A percentile compares a stretch with the other conserved stretches of the same genome.
Conservation (phyloP, 108 stramenopile species). For the Stephanodiscus triporus region DNA sequence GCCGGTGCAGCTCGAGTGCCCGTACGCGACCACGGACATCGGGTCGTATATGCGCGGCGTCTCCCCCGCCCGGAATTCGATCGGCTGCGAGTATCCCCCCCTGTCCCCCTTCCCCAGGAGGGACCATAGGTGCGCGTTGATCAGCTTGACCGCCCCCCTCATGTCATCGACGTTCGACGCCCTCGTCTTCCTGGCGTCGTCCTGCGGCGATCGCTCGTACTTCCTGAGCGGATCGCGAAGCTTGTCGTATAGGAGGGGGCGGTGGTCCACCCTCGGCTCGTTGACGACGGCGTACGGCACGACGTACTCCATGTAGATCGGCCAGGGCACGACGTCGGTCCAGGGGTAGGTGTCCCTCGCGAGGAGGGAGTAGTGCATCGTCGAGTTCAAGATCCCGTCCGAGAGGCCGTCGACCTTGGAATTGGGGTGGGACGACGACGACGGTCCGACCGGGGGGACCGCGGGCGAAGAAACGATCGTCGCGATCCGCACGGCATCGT, state of each 20-base stretch:
- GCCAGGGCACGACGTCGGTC: conserved; percentile 67
- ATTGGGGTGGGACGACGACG: not conserved
- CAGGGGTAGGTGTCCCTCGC: conserved; percentile 67
- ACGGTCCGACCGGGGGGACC: too few relatives aligned
- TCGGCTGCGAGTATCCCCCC: too few relatives aligned
- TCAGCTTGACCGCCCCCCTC: conserved; percentile 55
- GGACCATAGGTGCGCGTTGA: conserved; percentile 74
- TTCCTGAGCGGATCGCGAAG: conserved; percentile 37
- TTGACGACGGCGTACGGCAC: conserved; percentile 80
- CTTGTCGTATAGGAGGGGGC: conserved; percentile 65
- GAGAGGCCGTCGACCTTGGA: conserved; percentile 65
- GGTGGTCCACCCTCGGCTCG: conserved; percentile 84
- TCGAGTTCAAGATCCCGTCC: conserved; percentile 68
- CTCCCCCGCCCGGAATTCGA: conserved; percentile 65
- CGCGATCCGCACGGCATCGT: too few relatives aligned
- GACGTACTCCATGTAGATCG: conserved; percentile 83
- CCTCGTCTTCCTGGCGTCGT: not conserved
- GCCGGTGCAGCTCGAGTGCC: conserved; percentile 87
- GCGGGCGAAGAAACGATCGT: too few relatives aligned
- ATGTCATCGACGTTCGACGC: not conserved
- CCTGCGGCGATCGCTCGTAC: conserved; percentile 12
- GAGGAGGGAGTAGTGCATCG: conserved; percentile 63
- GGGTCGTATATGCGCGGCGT: conserved; percentile 91
- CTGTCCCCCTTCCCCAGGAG: conserved; percentile 20
- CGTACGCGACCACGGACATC: conserved; percentile 82